phyloP scores from a whole-genome alignment of 2,329 filamentous ascomycete species.

The Ceratocystiopsis minuta region DNA sequence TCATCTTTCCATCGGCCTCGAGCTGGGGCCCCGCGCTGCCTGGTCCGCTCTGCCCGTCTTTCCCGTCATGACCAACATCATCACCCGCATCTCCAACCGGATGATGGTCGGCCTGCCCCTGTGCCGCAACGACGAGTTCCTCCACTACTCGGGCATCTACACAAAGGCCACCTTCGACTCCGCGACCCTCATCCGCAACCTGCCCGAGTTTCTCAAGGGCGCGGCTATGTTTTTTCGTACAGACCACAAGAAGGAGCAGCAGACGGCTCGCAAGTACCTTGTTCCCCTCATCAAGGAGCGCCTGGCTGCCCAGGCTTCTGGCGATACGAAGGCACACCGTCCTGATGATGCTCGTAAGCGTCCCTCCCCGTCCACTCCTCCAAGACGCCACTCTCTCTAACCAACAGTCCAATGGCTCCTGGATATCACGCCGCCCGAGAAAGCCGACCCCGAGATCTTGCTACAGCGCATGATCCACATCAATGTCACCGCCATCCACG shows the following conservation, averaged over 20 bases:
- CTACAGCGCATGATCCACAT: slow-evolving; percentile 24
- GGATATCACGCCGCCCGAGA: slow-evolving; percentile 20
- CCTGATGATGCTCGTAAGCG: too few species aligned
- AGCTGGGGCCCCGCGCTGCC: not conserved
- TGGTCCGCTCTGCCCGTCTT: slow-evolving; percentile 11
- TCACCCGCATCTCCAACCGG: slow-evolving; percentile 15
- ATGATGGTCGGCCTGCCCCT: slow-evolving; percentile 15
- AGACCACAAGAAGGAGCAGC: not conserved
- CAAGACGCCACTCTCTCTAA: too few species aligned
- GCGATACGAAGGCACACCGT: too few species aligned
- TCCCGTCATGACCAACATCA: slow-evolving; percentile 12
- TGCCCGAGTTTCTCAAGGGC: slow-evolving; percentile 9
- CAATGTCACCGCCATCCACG: slow-evolving; percentile 26
- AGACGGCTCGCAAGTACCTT: slow-evolving; percentile 11
- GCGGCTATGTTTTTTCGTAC: slow-evolving; percentile 1
- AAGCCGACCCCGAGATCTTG: slow-evolving; percentile 21
- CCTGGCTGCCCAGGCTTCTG: too few species aligned
- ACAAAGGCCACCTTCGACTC: slow-evolving; percentile 11
- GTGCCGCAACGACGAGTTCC: slow-evolving; percentile 13
- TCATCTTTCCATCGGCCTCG: not conserved
- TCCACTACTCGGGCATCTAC: slow-evolving; percentile 12
- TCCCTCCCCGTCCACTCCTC: too few species aligned
- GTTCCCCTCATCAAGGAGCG: too few species aligned
- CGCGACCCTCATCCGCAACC: slow-evolving; percentile 11
- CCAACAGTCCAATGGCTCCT: slow-evolving; percentile 29